Base-by-base conservation (phyloP, 2,329 filamentous ascomycete genomes). In the Alternaria infectoria region DNA sequence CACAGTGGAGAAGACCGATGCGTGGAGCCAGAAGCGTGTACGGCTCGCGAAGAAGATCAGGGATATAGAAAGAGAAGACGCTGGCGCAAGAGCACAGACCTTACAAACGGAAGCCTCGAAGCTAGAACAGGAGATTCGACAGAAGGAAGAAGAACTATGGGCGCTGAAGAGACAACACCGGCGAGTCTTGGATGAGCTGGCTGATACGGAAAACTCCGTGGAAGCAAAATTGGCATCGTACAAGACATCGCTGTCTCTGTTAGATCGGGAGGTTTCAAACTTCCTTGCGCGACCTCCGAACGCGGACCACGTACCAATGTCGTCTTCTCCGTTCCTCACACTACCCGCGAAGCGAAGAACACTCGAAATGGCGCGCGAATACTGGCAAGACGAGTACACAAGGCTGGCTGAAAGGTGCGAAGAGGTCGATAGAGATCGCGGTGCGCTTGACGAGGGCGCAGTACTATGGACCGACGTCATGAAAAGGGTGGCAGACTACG, bases 151-250 rank as follows among this genome's bases (percentile, higher is more conserved):
- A 70, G 86, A 87, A 67, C 82, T 94, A 3, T 82, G 84, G 23
- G 84, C 84, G 4, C 83, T 93, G 80, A 88, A 88, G 69, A 85
- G 84, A 50, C 83, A 86, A 26, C 87, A 89, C 68, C 82, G 85
- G n/a, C 86, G 84, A 74, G 78, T 93, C 0, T 80, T 86, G 64
- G 84, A 84, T 3, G 85, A 87, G 71, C 87, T 92, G 49, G 83
- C 86, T 7, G 88, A 90, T 59, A 84, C 88, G 2, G 85, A 86
- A 66, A 93, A 90, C 69, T 85, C 85, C 57, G 83, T 90, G 40
- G 91, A 93, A 74, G 89, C 91, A 2, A 88, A 88, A n/a, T 77
- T 93, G 13, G 91, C 90, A 59, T 90, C 90, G 0, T 93, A 93
- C 75, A 87, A 85, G 19, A 87, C 89, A 2, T 90, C 90, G 5